Evolutionary conservation across 768 basidiomycete species (phyloP), one percentile per base, ranked within the genome.

Genomic region (Royoungia palumana): DNA sequence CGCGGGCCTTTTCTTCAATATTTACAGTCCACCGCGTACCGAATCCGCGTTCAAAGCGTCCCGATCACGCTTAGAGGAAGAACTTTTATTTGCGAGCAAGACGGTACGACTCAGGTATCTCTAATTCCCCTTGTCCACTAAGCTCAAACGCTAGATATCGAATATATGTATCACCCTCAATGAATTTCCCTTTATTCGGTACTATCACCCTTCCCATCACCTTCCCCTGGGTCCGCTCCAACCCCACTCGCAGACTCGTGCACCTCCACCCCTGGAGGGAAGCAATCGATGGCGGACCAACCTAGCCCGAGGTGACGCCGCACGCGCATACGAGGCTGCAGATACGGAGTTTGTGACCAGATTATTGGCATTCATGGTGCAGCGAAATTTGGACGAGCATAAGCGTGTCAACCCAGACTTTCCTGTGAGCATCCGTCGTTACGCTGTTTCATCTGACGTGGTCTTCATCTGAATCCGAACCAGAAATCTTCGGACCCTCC

Each of bases 131-230:
- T 49, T 14, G n/a, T 35, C 21, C 19, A 16, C 43, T 50, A 13
- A 55, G 47, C 43, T 49, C 10, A 27, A n/a, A 38, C 17, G 35
- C 17, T 59, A 88, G 94, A 85, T 99, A 55, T 68, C 91, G 22
- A 96, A 97, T 59, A 70, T 94, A 4, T 91, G 94, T 66, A 86
- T 96, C 14, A 82, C 90, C 0, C 70, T 98, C 24, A 87, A 92
- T 59, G 96, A 99, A 65, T 90, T 85, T 60, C 96, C 96, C 0
- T 87, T 81, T 64, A 85, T 98, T 56, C 87, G 95, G 27, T 98
- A 95, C 70, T 97, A 96, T 65, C 71, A 89, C 44, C 92, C 95
- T 5, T 72, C 82, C 12, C 79, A 87, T 53, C 92, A 94, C 59
- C 75, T 76, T 2, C 94, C 94, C 1, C 76, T 97, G 13, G 92